Conservation (phyloP, 257 asterid species). For the Ocimum tenuiflorum region DNA sequence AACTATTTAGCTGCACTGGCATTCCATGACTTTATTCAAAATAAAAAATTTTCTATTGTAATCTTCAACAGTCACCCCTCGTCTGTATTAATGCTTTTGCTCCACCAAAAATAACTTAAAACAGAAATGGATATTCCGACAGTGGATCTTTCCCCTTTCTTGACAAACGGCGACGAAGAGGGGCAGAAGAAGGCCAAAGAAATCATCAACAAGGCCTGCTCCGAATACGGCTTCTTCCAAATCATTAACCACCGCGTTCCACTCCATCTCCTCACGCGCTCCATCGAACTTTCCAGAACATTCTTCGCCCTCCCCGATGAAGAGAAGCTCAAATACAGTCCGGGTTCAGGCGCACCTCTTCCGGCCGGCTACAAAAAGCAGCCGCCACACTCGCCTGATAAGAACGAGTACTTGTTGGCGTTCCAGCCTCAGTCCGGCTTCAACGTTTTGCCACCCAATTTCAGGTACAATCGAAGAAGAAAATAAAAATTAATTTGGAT, state of each 20-base stretch:
- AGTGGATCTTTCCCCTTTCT: slow-evolving; percentile 50
- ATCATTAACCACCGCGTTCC: slow-evolving; percentile 39
- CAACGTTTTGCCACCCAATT: slow-evolving; percentile 24
- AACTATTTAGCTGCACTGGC: no score
- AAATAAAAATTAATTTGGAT: no score
- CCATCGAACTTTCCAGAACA: slow-evolving; percentile 27
- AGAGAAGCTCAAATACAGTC: slow-evolving; percentile 39
- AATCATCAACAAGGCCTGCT: slow-evolving; percentile 29
- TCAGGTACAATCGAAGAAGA: neutral
- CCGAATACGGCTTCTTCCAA: slow-evolving; percentile 39
- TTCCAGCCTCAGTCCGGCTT: slow-evolving; percentile 34
- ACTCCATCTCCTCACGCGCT: slow-evolving; percentile 17
- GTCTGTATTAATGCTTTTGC: no score
- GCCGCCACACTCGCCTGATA: slow-evolving; percentile 40
- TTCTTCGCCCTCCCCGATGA: slow-evolving; percentile 35
- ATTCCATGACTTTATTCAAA: no score
- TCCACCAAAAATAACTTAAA: no score
- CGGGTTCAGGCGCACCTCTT: slow-evolving; percentile 29
- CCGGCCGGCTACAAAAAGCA: slow-evolving; percentile 54
- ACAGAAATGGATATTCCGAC: slow-evolving; percentile 30
- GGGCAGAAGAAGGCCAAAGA: slow-evolving; percentile 32
- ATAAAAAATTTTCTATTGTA: no score
- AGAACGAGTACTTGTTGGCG: slow-evolving; percentile 49
- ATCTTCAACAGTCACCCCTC: no score
- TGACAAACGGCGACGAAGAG: slow-evolving; percentile 22